phyloP scores from a whole-genome alignment of 257 asterid species.

The Solanum virginianum region DNA sequence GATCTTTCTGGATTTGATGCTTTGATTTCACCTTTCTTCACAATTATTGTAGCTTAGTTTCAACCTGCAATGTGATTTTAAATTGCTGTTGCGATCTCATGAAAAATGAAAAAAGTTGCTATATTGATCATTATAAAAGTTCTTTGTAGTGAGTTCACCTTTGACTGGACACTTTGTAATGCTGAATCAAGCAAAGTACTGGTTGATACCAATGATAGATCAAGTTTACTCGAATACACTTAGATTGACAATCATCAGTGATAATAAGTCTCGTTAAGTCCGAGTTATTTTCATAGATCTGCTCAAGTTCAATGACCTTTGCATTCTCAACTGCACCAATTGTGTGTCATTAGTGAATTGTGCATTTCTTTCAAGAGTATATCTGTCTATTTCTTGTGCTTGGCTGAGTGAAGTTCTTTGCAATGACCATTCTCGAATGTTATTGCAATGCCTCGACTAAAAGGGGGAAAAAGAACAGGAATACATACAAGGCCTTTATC shows the following conservation, averaged over 20 bases:
- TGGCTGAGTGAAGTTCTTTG: neutral
- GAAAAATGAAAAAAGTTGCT: neutral
- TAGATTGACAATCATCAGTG: neutral
- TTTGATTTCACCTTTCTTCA: neutral
- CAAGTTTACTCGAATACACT: neutral
- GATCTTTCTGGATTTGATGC: neutral
- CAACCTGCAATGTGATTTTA: neutral
- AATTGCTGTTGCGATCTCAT: neutral
- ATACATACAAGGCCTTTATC: neutral
- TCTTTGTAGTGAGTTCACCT: neutral
- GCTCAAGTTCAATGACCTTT: neutral
- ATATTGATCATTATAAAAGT: neutral
- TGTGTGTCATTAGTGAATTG: neutral
- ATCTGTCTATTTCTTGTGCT: neutral
- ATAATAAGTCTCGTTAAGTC: neutral
- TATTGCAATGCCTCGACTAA: neutral
- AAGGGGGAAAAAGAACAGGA: neutral
- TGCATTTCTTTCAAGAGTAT: neutral
- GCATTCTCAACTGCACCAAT: neutral
- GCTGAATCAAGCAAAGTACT: neutral
- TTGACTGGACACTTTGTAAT: neutral
- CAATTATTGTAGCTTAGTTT: neutral
- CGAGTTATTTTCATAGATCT: neutral
- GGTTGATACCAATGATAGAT: neutral
- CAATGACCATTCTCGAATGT: neutral